Conservation (phyloP, 83 land plant species). For the Picea abies region DNA sequence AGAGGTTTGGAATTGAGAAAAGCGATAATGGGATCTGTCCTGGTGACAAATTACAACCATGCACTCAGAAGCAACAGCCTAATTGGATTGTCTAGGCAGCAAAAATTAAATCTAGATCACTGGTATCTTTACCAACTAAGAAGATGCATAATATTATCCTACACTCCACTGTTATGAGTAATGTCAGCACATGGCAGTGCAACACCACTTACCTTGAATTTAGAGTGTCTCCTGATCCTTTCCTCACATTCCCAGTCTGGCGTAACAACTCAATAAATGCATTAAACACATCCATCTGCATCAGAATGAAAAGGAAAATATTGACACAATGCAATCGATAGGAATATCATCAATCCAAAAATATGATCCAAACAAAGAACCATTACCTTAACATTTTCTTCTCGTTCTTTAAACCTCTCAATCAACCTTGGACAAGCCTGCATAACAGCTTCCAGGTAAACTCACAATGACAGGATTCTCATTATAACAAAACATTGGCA, state of each 20-base stretch:
- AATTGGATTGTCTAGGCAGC: background rate
- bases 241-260: conserved; percentile 94
- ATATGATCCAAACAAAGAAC: conserved; percentile 1
- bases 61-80: no score
- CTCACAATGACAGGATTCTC: background rate
- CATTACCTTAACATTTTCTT: conserved; percentile 95
- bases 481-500: no score
- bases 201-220: conserved; percentile 64
- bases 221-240: conserved; percentile 64
- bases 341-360: background rate
- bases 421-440: conserved; percentile 98
- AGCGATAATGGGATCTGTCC: no score
- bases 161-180: background rate
- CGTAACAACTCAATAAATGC: conserved; percentile 94
- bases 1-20: no score
- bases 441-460: background rate
- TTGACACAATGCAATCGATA: background rate
- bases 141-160: background rate
- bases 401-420: conserved; percentile 94
- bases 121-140: background rate
- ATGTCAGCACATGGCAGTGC: background rate
- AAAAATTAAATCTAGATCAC: background rate
- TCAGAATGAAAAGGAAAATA: conserved; percentile 14
- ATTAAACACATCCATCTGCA: conserved; percentile 96
- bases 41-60: no score